Evolutionary conservation across 257 asterid species (phyloP), one percentile per base, ranked within the genome.

Genomic region (Capsicum pubescens): DNA sequence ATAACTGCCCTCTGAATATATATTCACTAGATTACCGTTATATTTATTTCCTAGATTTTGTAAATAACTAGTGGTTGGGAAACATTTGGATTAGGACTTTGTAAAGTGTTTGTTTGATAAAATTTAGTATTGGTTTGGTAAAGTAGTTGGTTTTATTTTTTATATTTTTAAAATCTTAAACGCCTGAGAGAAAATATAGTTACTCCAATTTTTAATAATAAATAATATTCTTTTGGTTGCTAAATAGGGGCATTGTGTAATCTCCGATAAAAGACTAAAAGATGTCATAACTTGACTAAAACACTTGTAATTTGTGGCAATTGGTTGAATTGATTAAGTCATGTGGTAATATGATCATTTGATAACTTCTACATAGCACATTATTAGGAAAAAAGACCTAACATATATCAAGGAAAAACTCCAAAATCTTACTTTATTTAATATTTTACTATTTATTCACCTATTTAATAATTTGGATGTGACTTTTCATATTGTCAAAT

Each of bases 1-100:
- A 52, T 21, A 76, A 52, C 42, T 26, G 46, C 26, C 61, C 63
- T 52, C 1, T 76, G 26, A 57, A 76, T 66, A 55, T 52, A 52
- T 76, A 55, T 52, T 52, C 63, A 76, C 63, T 17, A 54, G 63
- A 52, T 76, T 76, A 76, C 61, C 39, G 81, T 76, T 76, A 50
- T 76, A 39, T 39, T 39, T 39, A 76, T 54, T 21, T 13, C 10
- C 4, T 50, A 76, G 81, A 21, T 76, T 76, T 76, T 76, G 48
- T 21, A 52, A 52, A 76, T 44, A 39, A 44, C 21, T 76, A 76
- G 81, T 76, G 15, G 81, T 76, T 76, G 59, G 63, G 48, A 13
- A 76, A 8, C 21, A 52, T 13, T 76, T 76, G 81, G 81, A 76
- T 52, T 76, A 21, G 36, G 48, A 52, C 81, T 76, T 64, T n/a